Conservation (phyloP, 2,329 filamentous ascomycete genomes). For the Fusarium clavum region DNA sequence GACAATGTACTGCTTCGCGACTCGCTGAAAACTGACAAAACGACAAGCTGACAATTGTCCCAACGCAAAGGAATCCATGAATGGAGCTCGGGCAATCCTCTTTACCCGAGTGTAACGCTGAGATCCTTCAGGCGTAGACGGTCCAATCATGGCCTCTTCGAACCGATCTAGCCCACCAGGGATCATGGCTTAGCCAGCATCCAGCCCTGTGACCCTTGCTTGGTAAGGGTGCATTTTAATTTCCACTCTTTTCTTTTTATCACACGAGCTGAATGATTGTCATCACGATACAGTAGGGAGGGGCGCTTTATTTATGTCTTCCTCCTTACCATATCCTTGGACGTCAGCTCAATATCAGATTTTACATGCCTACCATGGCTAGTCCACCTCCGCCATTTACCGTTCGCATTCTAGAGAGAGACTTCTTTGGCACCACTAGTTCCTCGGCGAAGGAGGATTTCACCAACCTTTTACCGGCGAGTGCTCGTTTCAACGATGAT, state of each 20-base stretch:
- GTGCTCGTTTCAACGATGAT: conserved; percentile 30
- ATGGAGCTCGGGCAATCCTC: neutral
- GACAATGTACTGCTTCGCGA: neutral
- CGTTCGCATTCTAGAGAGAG: conserved; percentile 12
- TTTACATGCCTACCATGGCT: conserved; percentile 6
- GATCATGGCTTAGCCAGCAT: neutral
- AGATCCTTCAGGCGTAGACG: neutral
- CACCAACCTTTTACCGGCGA: conserved; percentile 21
- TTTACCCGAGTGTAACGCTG: neutral
- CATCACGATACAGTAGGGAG: neutral
- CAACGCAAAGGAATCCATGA: neutral
- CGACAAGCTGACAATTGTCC: neutral
- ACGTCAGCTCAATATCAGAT: neutral
- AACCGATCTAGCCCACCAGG: neutral
- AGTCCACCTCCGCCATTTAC: conserved; percentile 28
- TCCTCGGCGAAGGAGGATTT: neutral
- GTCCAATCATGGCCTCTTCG: neutral
- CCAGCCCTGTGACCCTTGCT: conserved; percentile 33
- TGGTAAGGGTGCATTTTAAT: conserved; percentile 15
- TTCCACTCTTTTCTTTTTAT: conserved; percentile 14
- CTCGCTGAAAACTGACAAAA: neutral
- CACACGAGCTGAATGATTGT: neutral
- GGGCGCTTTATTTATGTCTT: conserved; percentile 1
- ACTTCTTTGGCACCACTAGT: neutral
- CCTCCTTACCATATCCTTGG: neutral